A percentile compares a stretch with the other conserved stretches of the same genome.
These are phyloP conservation scores for Bipolaris gigantea DNA, from an alignment of 2,329 filamentous ascomycete genomes.

Conservation along the genomic window DNA sequence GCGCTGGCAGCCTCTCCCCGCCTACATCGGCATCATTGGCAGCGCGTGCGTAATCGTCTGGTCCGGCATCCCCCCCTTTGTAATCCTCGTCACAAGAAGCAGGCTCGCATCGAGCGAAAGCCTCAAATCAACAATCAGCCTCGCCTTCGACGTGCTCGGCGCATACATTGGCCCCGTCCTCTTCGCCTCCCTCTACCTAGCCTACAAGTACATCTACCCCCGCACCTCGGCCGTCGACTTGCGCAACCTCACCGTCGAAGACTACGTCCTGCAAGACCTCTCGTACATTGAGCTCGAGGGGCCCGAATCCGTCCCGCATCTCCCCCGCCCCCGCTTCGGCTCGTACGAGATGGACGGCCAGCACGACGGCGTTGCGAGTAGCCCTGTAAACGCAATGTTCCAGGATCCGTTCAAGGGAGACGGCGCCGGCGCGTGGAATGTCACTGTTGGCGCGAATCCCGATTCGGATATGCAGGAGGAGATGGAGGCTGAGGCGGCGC, in stretches of 20 bases:
- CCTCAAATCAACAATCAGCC: constrained; percentile 17
- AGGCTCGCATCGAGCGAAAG: constrained; percentile 10
- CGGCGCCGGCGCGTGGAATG: neutral
- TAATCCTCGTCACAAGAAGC: constrained; percentile 23
- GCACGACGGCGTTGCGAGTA: neutral
- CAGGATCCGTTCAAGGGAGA: constrained; percentile 5
- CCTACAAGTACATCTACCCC: constrained; percentile 25
- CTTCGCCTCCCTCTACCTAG: constrained; percentile 21
- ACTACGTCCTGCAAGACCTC: constrained; percentile 25
- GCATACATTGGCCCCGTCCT: constrained; percentile 30
- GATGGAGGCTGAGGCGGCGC: constrained; percentile 15
- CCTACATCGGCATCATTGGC: constrained; percentile 32
- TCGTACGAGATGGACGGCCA: constrained; percentile 15
- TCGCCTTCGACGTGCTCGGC: constrained; percentile 29
- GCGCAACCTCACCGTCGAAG: constrained; percentile 18
- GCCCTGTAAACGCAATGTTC: neutral
- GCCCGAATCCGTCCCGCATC: neutral
- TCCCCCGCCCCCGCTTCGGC: constrained; percentile 4
- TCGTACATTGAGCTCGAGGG: constrained; percentile 20
- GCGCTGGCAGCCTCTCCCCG: constrained; percentile 38
- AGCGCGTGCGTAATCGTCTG: constrained; percentile 30
- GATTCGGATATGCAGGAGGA: constrained; percentile 18
- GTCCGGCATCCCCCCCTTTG: constrained; percentile 31
- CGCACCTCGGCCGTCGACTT: constrained; percentile 19
- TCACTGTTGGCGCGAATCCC: constrained; percentile 7